Base-by-base conservation (phyloP, 192 early-diverging fungal genomes). In the Coemansia brasiliensis region DNA sequence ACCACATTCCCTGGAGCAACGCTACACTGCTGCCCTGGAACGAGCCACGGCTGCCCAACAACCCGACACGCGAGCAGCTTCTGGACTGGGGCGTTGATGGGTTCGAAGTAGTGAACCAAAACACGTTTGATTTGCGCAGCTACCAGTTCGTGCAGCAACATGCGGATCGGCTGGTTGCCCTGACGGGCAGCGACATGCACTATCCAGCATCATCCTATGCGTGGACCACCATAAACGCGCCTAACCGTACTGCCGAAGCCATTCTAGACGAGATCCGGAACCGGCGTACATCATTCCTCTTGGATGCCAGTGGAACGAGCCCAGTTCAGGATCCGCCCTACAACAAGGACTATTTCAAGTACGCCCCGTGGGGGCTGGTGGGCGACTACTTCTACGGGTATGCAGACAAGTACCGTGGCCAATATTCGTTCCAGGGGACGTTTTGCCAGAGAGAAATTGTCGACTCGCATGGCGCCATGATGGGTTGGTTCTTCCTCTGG, bases 1-100 rank as follows among this genome's bases (percentile, higher is more conserved):
- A 90, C 67, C 88, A 90, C 59, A 87, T 90, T 45, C 88, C 88
- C 0, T 90, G 88, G 88, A 86, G 84, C 52, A 88, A 87, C 63
- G 70, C 73, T 2, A 87, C 84, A 29, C 74, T 82, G 44, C 69
- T 74, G 42, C 78, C 81, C 18, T 83, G 86, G 59, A 43, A 82
- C 27, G 41, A 77, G 7, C 72, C 84, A 22, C 81, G 84, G 5
- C 69, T 90, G 48, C 84, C 81, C 11, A 67, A 83, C 44, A 86
- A 88, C 37, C 87, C 86, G 16, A 82, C 83, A 11, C 59, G 83
- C 32, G 69, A 83, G 41, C 55, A 72, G 9, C 70, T 88, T 0
- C 62, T 85, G 11, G 77, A 73, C 10, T 80, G 83, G 85, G 87
- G 89, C n/a, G 82, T 90, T 17, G 87, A 88, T 53, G 87, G 86